Percentiles rank a stretch among this genome's conserved stretches.
Evolutionary conservation across 257 asterid species (phyloP).

Genomic region (Handroanthus guayacan): DNA sequence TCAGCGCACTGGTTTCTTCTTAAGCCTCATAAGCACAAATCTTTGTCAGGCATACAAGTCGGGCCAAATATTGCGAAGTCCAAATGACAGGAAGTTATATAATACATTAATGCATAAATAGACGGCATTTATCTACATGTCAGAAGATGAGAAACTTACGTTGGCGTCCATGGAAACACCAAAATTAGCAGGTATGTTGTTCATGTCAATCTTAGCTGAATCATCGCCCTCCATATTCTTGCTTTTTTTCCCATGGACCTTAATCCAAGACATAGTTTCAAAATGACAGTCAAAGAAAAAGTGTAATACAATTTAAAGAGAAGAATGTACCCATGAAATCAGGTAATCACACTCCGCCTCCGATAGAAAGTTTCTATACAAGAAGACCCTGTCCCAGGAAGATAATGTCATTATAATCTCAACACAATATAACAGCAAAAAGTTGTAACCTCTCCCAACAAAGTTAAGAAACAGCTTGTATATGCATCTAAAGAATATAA

Average conservation of each 20-base stretch:
- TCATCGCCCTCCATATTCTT: constrained; percentile 28
- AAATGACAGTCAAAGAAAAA: constrained; percentile 18
- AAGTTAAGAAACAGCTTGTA: background rate
- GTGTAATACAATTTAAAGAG: constrained; percentile 26
- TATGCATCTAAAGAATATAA: background rate
- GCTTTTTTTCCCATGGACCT: constrained; percentile 49
- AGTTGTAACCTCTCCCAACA: background rate
- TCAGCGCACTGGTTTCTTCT: constrained; percentile 9
- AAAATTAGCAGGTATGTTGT: constrained; percentile 36
- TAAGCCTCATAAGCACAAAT: background rate
- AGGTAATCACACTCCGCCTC: constrained; percentile 83
- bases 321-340: constrained; percentile 60
- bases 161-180: constrained; percentile 44
- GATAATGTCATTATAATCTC: constrained; percentile 37
- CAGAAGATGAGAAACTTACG: constrained; percentile 46
- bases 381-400: constrained; percentile 72
- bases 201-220: constrained; percentile 33
- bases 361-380: constrained; percentile 69
- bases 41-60: background rate
- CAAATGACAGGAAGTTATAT: background rate
- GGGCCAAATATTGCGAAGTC: background rate
- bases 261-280: constrained; percentile 26
- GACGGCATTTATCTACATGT: background rate
- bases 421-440: constrained; percentile 14
- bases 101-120: constrained; percentile 19